Conservation (phyloP, 2,329 filamentous ascomycete species). For the Aspergillus latus region DNA sequence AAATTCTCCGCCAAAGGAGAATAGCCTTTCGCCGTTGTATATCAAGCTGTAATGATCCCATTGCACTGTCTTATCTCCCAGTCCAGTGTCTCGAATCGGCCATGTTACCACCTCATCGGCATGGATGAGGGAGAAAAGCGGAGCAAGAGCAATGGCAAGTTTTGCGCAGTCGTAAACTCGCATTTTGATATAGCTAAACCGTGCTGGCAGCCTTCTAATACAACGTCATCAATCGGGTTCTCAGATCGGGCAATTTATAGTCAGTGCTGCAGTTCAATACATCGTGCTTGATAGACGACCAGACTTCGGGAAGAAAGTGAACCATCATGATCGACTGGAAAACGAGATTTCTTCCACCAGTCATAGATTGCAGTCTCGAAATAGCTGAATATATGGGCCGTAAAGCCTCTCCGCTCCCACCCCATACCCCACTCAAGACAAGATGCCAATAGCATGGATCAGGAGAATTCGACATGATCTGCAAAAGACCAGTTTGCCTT, state of each 20-base stretch:
- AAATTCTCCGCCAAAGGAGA: slow-evolving; percentile 54
- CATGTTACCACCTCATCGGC: not conserved
- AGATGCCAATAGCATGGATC: not conserved
- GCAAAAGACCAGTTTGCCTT: too few relatives aligned
- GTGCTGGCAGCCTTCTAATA: too few relatives aligned
- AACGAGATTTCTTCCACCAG: not conserved
- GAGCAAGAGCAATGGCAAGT: not conserved
- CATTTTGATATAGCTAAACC: not conserved
- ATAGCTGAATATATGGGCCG: too few relatives aligned
- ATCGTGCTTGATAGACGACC: not conserved
- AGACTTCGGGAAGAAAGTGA: not conserved
- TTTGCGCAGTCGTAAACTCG: not conserved
- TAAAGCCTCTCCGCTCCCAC: not conserved
- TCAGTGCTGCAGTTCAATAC: not conserved
- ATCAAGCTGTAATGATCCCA: slow-evolving; percentile 56
- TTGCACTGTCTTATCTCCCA: not conserved
- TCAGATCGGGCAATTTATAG: not conserved
- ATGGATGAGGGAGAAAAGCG: not conserved
- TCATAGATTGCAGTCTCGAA: not conserved
- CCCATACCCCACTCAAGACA: not conserved
- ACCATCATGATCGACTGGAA: not conserved
- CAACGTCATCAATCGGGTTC: not conserved
- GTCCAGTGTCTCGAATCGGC: not conserved
- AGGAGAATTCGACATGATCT: not conserved
- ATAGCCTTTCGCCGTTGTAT: slow-evolving; percentile 51